These are phyloP conservation scores for Tillandsia leiboldiana DNA, from an alignment of 176 grass and related monocot species.

Conservation along the genomic window DNA sequence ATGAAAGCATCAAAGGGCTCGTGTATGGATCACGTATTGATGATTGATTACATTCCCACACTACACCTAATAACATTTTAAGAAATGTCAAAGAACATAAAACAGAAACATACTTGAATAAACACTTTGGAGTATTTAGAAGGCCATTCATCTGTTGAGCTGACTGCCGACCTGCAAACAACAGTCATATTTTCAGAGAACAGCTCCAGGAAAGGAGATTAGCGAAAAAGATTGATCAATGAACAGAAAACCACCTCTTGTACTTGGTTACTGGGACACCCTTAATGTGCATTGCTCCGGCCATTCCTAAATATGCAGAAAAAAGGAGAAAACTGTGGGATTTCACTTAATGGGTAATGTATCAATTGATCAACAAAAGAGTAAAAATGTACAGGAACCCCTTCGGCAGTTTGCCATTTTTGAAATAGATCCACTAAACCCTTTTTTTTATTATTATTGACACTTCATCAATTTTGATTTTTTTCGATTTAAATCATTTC, in stretches of 20 bases:
- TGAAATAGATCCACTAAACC: too few species aligned
- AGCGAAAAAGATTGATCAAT: background rate
- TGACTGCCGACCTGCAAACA: slow-evolving; percentile 53
- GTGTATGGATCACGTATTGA: too few species aligned
- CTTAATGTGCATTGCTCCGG: slow-evolving; percentile 77
- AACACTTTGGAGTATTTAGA: slow-evolving; percentile 95
- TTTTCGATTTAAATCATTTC: too few species aligned
- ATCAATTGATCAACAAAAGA: background rate
- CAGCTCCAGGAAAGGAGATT: background rate
- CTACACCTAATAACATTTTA: background rate
- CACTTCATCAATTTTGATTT: too few species aligned
- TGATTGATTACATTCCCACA: too few species aligned
- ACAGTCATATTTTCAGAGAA: background rate
- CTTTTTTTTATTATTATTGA: too few species aligned
- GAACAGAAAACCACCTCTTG: slow-evolving; percentile 37
- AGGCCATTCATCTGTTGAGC: slow-evolving; percentile 71
- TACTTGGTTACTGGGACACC: slow-evolving; percentile 77
- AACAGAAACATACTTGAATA: slow-evolving; percentile 36
- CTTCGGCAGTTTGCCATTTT: too few species aligned
- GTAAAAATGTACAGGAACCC: background rate
- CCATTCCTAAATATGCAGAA: slow-evolving; percentile 44
- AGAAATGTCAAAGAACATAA: background rate
- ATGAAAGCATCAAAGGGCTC: too few species aligned
- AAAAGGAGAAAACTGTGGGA: background rate
- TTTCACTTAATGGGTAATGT: background rate